These are phyloP conservation scores for Fusarium ramigenum DNA, from an alignment of 2,329 filamentous ascomycete species.

Conservation along the genomic window DNA sequence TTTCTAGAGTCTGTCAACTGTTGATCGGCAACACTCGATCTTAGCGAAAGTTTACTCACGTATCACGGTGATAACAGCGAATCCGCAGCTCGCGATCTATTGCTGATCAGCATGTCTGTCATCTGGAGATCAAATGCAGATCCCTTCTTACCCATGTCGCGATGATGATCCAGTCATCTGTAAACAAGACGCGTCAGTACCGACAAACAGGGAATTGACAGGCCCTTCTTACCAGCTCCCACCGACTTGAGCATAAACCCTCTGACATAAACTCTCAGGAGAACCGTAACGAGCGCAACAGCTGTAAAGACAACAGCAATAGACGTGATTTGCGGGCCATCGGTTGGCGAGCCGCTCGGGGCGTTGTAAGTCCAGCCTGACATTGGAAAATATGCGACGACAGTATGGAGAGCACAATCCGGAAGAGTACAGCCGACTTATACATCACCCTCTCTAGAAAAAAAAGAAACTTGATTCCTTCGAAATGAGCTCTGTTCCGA, in stretches of 20 bases:
- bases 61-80: constrained; percentile 47
- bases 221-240: constrained; percentile 14
- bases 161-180: constrained; percentile 35
- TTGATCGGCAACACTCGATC: not conserved
- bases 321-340: constrained; percentile 20
- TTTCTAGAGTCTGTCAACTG: constrained; percentile 45
- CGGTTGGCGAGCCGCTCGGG: constrained; percentile 6
- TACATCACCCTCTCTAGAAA: not conserved
- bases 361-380: constrained; percentile 28
- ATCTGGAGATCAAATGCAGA: not conserved
- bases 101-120: not conserved
- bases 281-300: constrained; percentile 3
- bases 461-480: not conserved
- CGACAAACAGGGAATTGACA: not conserved
- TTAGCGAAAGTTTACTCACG: constrained; percentile 42
- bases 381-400: constrained; percentile 3
- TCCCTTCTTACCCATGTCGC: constrained; percentile 23
- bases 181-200: not conserved
- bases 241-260: constrained; percentile 23
- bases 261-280: constrained; percentile 21
- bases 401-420: not conserved
- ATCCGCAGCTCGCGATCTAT: constrained; percentile 48
- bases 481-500: not conserved
- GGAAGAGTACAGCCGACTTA: not conserved
- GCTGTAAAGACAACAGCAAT: constrained; percentile 16